A percentile compares a stretch with the other conserved stretches of the same genome.
phyloP scores from a whole-genome alignment of 2,329 filamentous ascomycete species.

The Monilinia polystroma region DNA sequence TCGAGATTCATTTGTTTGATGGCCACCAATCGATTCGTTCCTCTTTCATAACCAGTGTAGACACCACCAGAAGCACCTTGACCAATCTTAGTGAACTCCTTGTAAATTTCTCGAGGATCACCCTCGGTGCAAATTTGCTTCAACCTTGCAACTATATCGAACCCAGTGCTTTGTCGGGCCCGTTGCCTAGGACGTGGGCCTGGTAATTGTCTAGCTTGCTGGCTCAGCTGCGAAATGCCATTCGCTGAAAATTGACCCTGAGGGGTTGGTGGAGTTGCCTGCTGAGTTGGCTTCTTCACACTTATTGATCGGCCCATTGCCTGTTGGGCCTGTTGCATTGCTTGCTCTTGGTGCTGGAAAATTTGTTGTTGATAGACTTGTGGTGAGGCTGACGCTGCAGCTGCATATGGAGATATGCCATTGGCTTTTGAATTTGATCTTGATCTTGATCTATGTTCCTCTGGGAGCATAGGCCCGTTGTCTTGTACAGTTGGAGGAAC shows the following conservation, averaged over 20 bases:
- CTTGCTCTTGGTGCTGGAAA: conserved; percentile 80
- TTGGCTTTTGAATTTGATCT: conserved; percentile 66
- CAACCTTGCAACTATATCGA: conserved; percentile 80
- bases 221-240: conserved; percentile 42
- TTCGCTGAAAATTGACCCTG: conserved; percentile 49
- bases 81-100: conserved; percentile 88
- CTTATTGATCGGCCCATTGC: conserved; percentile 21
- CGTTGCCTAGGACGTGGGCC: conserved; percentile 71
- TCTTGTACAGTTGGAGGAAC: conserved; percentile 35
- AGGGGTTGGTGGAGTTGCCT: conserved; percentile 52
- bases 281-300: conserved; percentile 44
- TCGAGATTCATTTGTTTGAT: conserved; percentile 99
- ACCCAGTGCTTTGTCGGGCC: conserved; percentile 72
- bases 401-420: conserved; percentile 45
- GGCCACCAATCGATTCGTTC: conserved; percentile 83
- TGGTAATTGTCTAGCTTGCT: conserved; percentile 46
- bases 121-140: conserved; percentile 87
- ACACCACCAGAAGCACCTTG: conserved; percentile 97
- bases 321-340: conserved; percentile 55
- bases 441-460: conserved; percentile 67
- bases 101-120: conserved; percentile 85
- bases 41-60: conserved; percentile 83
- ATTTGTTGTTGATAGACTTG: conserved; percentile 60
- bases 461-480: conserved; percentile 53
- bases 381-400: conserved; percentile 33